Conservation (phyloP, 768 basidiomycete species). For the Grammothele lineata region DNA sequence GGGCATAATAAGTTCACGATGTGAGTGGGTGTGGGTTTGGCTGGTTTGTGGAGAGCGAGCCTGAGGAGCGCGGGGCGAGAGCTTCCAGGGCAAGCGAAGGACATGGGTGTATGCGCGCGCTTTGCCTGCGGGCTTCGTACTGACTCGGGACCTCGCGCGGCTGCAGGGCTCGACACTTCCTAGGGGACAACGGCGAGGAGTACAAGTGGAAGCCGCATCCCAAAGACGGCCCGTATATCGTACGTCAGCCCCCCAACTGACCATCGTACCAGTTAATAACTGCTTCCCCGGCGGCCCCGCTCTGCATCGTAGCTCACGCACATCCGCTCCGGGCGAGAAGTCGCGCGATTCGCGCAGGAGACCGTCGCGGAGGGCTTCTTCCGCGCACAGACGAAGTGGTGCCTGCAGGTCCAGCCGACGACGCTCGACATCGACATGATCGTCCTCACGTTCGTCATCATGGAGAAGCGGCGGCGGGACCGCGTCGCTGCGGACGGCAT, state of each 20-base stretch:
- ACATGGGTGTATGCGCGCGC: neutral
- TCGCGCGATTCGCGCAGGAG: slow-evolving; percentile 36
- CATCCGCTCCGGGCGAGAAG: slow-evolving; percentile 33
- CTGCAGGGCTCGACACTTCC: slow-evolving; percentile 44
- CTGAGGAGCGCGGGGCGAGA: neutral
- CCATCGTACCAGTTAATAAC: neutral
- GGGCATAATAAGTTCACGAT: slow-evolving; percentile 34
- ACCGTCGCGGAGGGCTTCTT: slow-evolving; percentile 42
- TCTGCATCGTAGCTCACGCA: slow-evolving; percentile 34
- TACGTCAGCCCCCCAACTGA: slow-evolving; percentile 22
- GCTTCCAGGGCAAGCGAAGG: neutral
- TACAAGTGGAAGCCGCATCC: slow-evolving; percentile 46
- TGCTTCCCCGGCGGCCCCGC: neutral
- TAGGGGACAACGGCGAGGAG: slow-evolving; percentile 45
- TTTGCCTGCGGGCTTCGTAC: too few species aligned
- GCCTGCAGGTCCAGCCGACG: slow-evolving; percentile 42
- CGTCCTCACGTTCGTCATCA: slow-evolving; percentile 49
- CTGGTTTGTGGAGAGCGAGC: too few species aligned
- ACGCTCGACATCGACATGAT: slow-evolving; percentile 49
- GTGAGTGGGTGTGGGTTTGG: slow-evolving; percentile 25
- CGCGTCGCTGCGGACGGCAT: slow-evolving; percentile 19
- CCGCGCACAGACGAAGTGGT: slow-evolving; percentile 42
- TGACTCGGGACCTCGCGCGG: neutral
- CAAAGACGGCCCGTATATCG: slow-evolving; percentile 37
- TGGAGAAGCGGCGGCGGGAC: slow-evolving; percentile 51